Base-by-base conservation (phyloP, 2,329 filamentous ascomycete genomes). In the Neofusicoccum sp. region DNA sequence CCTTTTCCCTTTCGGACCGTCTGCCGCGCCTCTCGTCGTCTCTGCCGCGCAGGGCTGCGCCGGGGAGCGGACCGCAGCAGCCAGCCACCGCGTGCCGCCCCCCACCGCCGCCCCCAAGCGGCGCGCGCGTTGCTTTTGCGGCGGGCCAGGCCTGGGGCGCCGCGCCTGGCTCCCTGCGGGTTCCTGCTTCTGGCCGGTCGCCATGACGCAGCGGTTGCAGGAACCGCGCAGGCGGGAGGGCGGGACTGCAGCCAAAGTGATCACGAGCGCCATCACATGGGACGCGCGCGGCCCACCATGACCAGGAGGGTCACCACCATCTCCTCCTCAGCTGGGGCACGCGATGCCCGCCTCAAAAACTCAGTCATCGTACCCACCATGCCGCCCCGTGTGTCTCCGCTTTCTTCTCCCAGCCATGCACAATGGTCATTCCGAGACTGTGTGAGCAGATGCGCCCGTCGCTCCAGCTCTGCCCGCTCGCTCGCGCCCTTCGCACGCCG, bases 251-350 rank as follows among this genome's bases (percentile, higher is more conserved):
- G 7, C 12, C 24, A 54, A 40, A 41, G 36, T 56, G 51, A 41
- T 56, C 51, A 56, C 51, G 51, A 56, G 51, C 51, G 14, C 51
- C 51, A 56, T 56, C 51, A 43, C 51, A 56, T 56, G 51, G 51
- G 51, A 38, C 26, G 24, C 24, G 40, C 20, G 51, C 51, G 51
- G 51, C 51, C 51, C 51, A 56, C 51, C 49, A 41, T 41, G 49
- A 54, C 49, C 26, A 40, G 48, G 48, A 31, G 26, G 26, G 38
- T 56, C 51, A 56, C 51, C 51, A 56, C 51, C 51, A 56, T 43
- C 51, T 43, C 31, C 28, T 41, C 34, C 49, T 56, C 51, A 56
- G 51, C 51, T 20, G 51, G 45, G 26, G 14, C 51, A 56, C 51
- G 51, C 41, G 51, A 56, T 56, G 51, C 28, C 36, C 51, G 51